A percentile compares a stretch with the other conserved stretches of the same genome.
phyloP scores from a whole-genome alignment of 2,329 filamentous ascomycete genomes.

The Leptodontidium sp. region DNA sequence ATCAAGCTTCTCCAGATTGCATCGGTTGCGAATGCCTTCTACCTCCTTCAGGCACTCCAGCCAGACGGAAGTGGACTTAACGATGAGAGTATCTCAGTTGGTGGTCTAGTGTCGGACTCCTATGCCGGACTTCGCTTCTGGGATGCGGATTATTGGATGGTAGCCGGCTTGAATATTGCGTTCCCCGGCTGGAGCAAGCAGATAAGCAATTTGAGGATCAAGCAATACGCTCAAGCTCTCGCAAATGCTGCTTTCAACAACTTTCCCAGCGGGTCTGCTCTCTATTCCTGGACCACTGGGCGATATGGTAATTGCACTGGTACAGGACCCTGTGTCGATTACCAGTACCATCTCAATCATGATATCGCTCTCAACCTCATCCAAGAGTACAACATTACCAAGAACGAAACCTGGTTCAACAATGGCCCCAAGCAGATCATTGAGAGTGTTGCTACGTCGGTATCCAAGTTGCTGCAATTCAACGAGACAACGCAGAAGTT shows the following conservation, averaged over 20 bases:
- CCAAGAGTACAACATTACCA: conserved; percentile 46
- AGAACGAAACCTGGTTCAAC: conserved; percentile 47
- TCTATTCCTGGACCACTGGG: conserved; percentile 74
- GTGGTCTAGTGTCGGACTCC: conserved; percentile 71
- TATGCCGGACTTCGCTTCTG: conserved; percentile 65
- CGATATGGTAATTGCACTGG: conserved; percentile 73
- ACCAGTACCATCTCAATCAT: conserved; percentile 76
- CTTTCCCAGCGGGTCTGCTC: conserved; percentile 64
- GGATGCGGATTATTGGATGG: conserved; percentile 52
- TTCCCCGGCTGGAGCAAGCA: conserved; percentile 69
- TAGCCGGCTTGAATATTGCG: conserved; percentile 67
- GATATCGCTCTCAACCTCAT: conserved; percentile 66
- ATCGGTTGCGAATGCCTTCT: conserved; percentile 62
- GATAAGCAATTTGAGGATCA: conserved; percentile 70
- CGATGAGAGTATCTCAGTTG: conserved; percentile 71
- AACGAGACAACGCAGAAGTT: conserved; percentile 63
- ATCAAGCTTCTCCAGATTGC: conserved; percentile 61
- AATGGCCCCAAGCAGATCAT: conserved; percentile 66
- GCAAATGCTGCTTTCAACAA: conserved; percentile 67
- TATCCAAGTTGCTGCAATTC: conserved; percentile 64
- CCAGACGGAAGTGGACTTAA: conserved; percentile 62
- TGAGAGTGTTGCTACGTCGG: conserved; percentile 69
- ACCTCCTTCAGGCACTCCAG: conserved; percentile 59
- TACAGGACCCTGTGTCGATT: conserved; percentile 71
- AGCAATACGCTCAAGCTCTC: conserved; percentile 65